Conservation (phyloP, 331 rosid genomes). For the Telfairia occidentalis region DNA sequence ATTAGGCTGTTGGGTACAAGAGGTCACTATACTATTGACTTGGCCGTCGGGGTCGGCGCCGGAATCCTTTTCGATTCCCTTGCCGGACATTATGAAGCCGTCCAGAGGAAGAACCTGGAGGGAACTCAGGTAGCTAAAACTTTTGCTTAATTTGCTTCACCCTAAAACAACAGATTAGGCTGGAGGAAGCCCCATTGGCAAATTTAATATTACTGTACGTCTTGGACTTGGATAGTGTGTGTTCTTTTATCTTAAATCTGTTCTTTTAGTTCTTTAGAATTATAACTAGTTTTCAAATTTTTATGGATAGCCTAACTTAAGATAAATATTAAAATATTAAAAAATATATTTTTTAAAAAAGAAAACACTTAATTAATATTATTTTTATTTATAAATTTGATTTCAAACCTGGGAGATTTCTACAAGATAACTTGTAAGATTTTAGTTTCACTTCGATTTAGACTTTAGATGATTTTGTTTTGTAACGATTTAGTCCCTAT, state of each 20-base stretch:
- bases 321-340: too few species aligned
- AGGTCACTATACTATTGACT: slow-evolving; percentile 87
- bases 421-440: too few species aligned
- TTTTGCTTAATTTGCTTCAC: neutral
- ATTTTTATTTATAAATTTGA: too few species aligned
- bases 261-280: neutral
- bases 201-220: neutral
- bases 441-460: too few species aligned
- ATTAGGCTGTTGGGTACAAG: slow-evolving; percentile 70
- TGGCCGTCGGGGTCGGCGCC: slow-evolving; percentile 89
- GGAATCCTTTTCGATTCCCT: slow-evolving; percentile 72
- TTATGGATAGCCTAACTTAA: too few species aligned
- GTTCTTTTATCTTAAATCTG: neutral
- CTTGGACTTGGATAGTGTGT: neutral
- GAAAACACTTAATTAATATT: too few species aligned
- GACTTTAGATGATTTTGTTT: too few species aligned
- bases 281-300: neutral
- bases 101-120: slow-evolving; percentile 25
- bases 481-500: too few species aligned
- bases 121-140: neutral
- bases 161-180: neutral
- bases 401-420: too few species aligned
- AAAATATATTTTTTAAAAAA: too few species aligned
- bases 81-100: slow-evolving; percentile 63
- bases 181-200: neutral